Percentiles rank a stretch among this genome's conserved stretches.
phyloP scores from a whole-genome alignment of 768 basidiomycete genomes.

The Leucogyrophana mollusca region DNA sequence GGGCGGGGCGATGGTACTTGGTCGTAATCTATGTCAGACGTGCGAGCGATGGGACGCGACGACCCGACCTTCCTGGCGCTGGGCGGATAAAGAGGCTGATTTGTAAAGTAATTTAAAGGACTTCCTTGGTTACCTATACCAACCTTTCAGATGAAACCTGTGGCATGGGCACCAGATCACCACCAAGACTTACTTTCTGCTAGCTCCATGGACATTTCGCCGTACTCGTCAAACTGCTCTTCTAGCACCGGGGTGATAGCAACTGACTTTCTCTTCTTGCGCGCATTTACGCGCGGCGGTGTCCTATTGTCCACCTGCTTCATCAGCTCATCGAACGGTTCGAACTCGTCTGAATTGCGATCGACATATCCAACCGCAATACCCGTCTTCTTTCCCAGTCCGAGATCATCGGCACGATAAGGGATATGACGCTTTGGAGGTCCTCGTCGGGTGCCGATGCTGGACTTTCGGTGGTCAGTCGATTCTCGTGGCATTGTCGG shows the following conservation, averaged over 20 bases:
- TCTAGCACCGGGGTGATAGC: slow-evolving; percentile 29
- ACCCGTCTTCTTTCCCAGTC: slow-evolving; percentile 80
- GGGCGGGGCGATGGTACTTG: slow-evolving; percentile 58
- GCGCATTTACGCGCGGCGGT: slow-evolving; percentile 53
- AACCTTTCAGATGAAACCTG: slow-evolving; percentile 7
- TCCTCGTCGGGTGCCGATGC: slow-evolving; percentile 50
- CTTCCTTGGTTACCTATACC: slow-evolving; percentile 26
- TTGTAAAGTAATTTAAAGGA: slow-evolving; percentile 36
- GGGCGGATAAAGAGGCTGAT: slow-evolving; percentile 39
- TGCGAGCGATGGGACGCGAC: slow-evolving; percentile 48
- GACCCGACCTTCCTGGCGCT: slow-evolving; percentile 33
- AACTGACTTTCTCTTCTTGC: slow-evolving; percentile 46
- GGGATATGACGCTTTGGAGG: slow-evolving; percentile 70
- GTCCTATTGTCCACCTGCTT: slow-evolving; percentile 67
- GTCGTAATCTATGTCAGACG: slow-evolving; percentile 60
- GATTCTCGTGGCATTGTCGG: slow-evolving; percentile 25
- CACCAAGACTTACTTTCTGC: slow-evolving; percentile 56
- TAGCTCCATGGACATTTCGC: slow-evolving; percentile 79
- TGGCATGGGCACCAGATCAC: background rate
- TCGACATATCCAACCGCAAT: slow-evolving; percentile 66
- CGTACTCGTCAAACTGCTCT: slow-evolving; percentile 49
- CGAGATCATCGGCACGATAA: slow-evolving; percentile 74
- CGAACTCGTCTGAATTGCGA: slow-evolving; percentile 78
- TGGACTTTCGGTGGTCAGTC: slow-evolving; percentile 31
- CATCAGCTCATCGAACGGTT: slow-evolving; percentile 75